A percentile compares a stretch with the other conserved stretches of the same genome.
Conservation (phyloP, 2,329 filamentous ascomycete genomes). For the Tolypocladium guangdongense region DNA sequence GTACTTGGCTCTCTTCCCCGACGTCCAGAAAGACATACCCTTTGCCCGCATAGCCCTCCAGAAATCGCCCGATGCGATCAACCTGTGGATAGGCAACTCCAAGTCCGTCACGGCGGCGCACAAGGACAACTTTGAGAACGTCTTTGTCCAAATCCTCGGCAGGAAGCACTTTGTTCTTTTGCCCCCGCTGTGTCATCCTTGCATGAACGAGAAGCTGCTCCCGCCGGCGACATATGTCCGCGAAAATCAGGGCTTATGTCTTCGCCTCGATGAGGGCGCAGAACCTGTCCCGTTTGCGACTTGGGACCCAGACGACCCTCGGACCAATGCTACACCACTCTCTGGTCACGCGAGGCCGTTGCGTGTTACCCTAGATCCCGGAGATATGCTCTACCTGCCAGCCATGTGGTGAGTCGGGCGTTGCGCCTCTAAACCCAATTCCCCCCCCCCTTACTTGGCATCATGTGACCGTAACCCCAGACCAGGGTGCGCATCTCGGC, state of each 20-base stretch:
- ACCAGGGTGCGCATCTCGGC: neutral
- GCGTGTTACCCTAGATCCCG: conserved; percentile 56
- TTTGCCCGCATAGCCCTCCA: conserved; percentile 64
- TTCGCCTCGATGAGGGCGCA: conserved; percentile 22
- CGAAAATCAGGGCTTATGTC: conserved; percentile 12
- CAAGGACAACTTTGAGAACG: conserved; percentile 77
- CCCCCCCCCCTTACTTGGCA: neutral
- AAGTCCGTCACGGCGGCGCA: conserved; percentile 61
- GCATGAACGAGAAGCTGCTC: conserved; percentile 53
- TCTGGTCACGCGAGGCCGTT: conserved; percentile 50
- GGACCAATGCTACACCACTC: conserved; percentile 39
- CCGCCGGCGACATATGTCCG: conserved; percentile 47
- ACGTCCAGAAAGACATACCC: conserved; percentile 53
- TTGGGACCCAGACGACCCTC: conserved; percentile 61
- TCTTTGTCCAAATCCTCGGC: conserved; percentile 68
- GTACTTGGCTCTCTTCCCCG: conserved; percentile 50
- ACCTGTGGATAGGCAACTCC: conserved; percentile 73
- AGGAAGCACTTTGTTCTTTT: conserved; percentile 65
- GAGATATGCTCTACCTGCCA: conserved; percentile 75
- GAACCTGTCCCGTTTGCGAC: conserved; percentile 52
- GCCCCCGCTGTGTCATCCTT: conserved; percentile 58
- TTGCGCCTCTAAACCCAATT: neutral
- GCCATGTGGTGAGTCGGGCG: conserved; percentile 55
- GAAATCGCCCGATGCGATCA: conserved; percentile 60
- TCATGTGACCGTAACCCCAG: neutral